Percentiles rank a stretch among this genome's conserved stretches.
phyloP scores from a whole-genome alignment of 2,329 filamentous ascomycete genomes.

The Apiospora saccharicola region DNA sequence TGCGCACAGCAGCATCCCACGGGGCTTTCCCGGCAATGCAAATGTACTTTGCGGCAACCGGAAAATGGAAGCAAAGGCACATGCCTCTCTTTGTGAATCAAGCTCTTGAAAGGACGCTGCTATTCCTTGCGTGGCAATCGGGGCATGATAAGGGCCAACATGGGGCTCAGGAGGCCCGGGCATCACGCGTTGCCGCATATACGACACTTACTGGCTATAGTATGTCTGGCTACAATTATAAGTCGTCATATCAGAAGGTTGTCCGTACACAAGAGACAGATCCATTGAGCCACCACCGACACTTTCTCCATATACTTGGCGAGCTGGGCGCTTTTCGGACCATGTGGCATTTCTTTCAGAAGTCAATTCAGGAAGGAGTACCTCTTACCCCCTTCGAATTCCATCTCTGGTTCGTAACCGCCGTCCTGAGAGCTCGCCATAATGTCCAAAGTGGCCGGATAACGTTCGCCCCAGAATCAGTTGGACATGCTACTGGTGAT shows the following conservation, averaged over 20 bases:
- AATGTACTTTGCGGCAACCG: constrained; percentile 30
- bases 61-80: not conserved
- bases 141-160: not conserved
- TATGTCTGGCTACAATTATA: not conserved
- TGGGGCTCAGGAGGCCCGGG: constrained; percentile 23
- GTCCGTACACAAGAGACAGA: not conserved
- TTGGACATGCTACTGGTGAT: not conserved
- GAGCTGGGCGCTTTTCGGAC: constrained; percentile 40
- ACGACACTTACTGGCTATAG: constrained; percentile 29
- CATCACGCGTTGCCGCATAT: constrained; percentile 27
- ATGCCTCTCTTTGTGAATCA: not conserved
- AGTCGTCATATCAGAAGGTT: not conserved
- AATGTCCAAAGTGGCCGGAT: constrained; percentile 20
- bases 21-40: constrained; percentile 31
- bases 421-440: not conserved
- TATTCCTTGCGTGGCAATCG: not conserved
- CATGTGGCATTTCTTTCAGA: constrained; percentile 37
- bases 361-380: not conserved
- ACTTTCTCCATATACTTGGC: constrained; percentile 36
- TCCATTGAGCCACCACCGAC: not conserved
- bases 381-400: not conserved
- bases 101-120: not conserved
- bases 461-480: not conserved
- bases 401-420: not conserved
- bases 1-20: constrained; percentile 39